Conservation (phyloP, 2,329 filamentous ascomycete genomes). For the Neofusicoccum laricinum region DNA sequence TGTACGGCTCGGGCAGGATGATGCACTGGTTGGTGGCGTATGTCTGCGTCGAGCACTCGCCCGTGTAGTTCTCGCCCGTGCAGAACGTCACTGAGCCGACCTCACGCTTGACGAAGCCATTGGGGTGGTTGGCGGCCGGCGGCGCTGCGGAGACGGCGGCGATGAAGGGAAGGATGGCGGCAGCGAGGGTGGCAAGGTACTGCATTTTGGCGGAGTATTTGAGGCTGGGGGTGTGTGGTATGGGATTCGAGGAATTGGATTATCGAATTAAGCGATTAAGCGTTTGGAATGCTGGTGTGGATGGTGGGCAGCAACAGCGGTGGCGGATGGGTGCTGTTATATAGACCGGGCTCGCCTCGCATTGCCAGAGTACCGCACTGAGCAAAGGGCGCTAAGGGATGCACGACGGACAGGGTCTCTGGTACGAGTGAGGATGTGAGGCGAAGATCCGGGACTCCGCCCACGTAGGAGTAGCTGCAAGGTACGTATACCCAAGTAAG, state of each 20-base stretch:
- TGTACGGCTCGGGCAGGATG: conserved; percentile 8
- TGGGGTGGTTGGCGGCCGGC: background rate
- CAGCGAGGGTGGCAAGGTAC: conserved; percentile 1
- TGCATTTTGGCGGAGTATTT: background rate
- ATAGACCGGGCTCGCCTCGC: background rate
- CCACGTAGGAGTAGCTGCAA: background rate
- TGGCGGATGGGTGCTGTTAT: background rate
- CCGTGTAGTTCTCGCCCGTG: conserved; percentile 11
- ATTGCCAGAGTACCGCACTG: too few relatives aligned
- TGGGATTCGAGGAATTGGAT: background rate
- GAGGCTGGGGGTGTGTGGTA: background rate
- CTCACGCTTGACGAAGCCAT: conserved; percentile 12
- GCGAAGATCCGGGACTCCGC: background rate
- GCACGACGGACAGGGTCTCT: background rate
- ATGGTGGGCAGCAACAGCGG: background rate
- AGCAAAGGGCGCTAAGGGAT: background rate
- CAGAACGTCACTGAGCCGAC: conserved; percentile 5
- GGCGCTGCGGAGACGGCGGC: conserved; percentile 8
- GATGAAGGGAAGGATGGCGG: conserved; percentile 6
- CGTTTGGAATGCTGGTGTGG: background rate
- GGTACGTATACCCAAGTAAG: background rate
- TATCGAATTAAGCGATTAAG: conserved; percentile 2
- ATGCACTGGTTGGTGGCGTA: conserved; percentile 11
- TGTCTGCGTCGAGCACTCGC: conserved; percentile 1
- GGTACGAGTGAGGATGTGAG: background rate